Base-by-base conservation (phyloP, 192 early-diverging fungal genomes). In the Gaertneriomyces semiglobifer region DNA sequence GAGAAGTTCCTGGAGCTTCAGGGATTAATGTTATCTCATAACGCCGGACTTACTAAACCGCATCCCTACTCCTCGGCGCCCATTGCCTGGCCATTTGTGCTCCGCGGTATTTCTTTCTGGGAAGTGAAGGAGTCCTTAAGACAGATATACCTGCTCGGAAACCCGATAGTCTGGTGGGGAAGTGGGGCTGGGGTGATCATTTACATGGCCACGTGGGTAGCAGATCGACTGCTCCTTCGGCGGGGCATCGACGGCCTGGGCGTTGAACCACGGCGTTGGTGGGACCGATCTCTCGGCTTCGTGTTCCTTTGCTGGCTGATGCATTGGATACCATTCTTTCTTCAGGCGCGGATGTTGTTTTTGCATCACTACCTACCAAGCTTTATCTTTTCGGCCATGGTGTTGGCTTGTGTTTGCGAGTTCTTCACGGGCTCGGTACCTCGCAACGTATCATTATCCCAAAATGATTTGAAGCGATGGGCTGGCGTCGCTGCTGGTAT, bases 281-380 rank as follows among this genome's bases (percentile, higher is more conserved):
- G 76, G 73, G 83, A 86, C 67, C 33, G 65, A 16, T 52, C 68
- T 18, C 80, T 81, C 41, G 91, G 92, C 42, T 95, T 95, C 81
- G 83, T 96, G 68, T 87, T 90, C 63, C 66, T 92, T 50, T 88
- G 83, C 33, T 98, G 92, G 89, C 67, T 78, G 16, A 73, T 95
- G 62, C 95, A 97, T 70, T 97, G 91, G 73, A 41, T 91, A 8
- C 94, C 95, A 42, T 96, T 96, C 81, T 95, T 91, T 72, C 62
- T 93, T 48, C 92, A 93, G 90, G 93, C 92, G 19, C 88, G 95
- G 44, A 86, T 89, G 56, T 82, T 94, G 6, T 98, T 96, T 75
- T 71, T 98, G 63, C 95, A 98, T 79, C 95, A 98, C 78, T 98
- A 98, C 73, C 76, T 97, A 55, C 94, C 93, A 1, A 86, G 89